Evolutionary conservation across 805 yeast species (phyloP).

Genomic region (Ogataea naganishii): DNA sequence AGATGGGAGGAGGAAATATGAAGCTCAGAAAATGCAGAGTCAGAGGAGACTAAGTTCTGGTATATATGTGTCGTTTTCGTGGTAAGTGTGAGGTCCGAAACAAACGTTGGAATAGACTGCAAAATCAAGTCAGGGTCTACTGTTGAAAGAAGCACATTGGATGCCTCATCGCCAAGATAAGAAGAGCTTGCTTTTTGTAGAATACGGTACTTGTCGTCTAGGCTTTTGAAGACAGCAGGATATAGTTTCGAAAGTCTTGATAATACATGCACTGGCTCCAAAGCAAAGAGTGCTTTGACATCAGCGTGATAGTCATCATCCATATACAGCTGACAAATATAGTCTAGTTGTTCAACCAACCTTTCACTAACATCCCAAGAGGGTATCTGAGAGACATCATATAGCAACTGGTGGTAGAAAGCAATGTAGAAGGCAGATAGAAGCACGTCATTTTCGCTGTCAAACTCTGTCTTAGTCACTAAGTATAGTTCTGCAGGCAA

Average conservation of each 20-base stretch:
- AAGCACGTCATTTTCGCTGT: conserved; percentile 19
- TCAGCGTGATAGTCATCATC: conserved; percentile 17
- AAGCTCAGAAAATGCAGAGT: conserved; percentile 11
- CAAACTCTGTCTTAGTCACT: conserved; percentile 13
- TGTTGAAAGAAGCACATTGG: conserved; percentile 16
- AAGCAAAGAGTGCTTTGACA: conserved; percentile 13
- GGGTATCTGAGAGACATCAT: conserved; percentile 4
- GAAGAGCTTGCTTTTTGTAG: conserved; percentile 6
- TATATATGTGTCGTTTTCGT: conserved; percentile 15
- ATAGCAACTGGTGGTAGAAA: conserved; percentile 21
- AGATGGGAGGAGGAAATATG: conserved; percentile 11
- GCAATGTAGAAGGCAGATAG: conserved; percentile 19
- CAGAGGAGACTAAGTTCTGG: conserved; percentile 14
- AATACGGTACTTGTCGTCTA: conserved; percentile 15
- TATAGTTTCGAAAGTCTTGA: conserved; percentile 10
- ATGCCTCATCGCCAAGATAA: conserved; percentile 6
- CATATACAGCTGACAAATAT: conserved; percentile 15
- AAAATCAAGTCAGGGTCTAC: conserved; percentile 18
- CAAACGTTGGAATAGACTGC: conserved; percentile 7
- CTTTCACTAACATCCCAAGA: conserved; percentile 2
- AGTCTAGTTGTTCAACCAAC: conserved; percentile 13
- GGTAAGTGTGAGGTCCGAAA: conserved; percentile 13
- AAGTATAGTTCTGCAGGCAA: conserved; percentile 19
- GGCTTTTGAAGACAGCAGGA: conserved; percentile 11
- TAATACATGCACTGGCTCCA: conserved; percentile 13